Conservation (phyloP, 2,329 filamentous ascomycete species). For the Phialophora macrospora region DNA sequence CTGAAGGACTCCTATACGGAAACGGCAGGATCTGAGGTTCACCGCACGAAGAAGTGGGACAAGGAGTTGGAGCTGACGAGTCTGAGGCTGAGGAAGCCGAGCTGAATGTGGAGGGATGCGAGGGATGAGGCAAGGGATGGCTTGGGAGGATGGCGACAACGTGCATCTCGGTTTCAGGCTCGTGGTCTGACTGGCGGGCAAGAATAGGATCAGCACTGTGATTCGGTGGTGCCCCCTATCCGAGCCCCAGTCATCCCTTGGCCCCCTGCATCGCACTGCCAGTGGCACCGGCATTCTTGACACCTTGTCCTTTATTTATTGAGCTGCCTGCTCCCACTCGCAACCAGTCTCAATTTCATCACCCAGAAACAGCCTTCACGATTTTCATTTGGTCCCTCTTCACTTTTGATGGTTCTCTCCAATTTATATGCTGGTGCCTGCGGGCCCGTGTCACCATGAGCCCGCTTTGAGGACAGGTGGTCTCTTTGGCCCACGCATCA, state of each 20-base stretch:
- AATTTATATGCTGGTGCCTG: conserved; percentile 22
- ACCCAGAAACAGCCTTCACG: conserved; percentile 19
- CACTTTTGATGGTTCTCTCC: conserved; percentile 25
- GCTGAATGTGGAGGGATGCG: conserved; percentile 25
- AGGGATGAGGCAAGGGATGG: conserved; percentile 31
- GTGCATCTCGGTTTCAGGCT: not conserved
- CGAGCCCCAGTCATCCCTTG: conserved; percentile 7
- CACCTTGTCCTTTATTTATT: conserved; percentile 37
- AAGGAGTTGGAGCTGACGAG: conserved; percentile 28
- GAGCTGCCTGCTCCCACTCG: conserved; percentile 29
- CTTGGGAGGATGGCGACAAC: conserved; percentile 17
- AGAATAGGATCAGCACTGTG: conserved; percentile 26
- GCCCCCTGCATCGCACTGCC: conserved; percentile 15
- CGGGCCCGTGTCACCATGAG: conserved; percentile 32
- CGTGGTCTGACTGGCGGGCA: conserved; percentile 25
- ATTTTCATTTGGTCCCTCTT: conserved; percentile 13
- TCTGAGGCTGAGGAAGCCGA: conserved; percentile 28
- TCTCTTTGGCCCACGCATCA: conserved; percentile 30
- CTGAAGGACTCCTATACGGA: not conserved
- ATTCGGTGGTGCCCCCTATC: not conserved
- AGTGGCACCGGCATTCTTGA: conserved; percentile 21
- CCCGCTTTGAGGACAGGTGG: conserved; percentile 37
- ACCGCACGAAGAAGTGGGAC: conserved; percentile 23
- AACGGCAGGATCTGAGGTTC: conserved; percentile 2
- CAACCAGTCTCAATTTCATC: conserved; percentile 10